phyloP scores from a whole-genome alignment of 192 early-diverging fungal genomes.

The Gonapodya sp. region DNA sequence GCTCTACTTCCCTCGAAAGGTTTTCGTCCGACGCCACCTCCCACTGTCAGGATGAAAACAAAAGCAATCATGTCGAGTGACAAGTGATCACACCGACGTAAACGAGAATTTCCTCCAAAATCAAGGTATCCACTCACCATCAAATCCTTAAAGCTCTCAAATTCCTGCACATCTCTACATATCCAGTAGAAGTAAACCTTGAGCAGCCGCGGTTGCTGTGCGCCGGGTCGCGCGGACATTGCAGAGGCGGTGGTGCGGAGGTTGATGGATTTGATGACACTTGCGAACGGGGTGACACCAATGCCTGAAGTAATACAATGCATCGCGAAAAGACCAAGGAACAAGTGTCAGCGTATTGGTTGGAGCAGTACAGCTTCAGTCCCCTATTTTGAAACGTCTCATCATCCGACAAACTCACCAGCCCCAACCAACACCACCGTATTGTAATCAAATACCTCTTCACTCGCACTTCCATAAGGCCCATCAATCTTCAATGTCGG shows the following conservation, averaged over 20 bases:
- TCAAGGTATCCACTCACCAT: constrained; percentile 38
- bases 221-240: constrained; percentile 22
- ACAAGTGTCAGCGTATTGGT: too few relatives aligned
- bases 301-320: too few relatives aligned
- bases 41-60: background rate
- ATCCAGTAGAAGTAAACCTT: constrained; percentile 78
- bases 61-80: background rate
- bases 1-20: constrained; percentile 25
- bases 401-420: constrained; percentile 31
- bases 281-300: constrained; percentile 67
- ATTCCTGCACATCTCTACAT: constrained; percentile 62
- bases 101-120: too few relatives aligned
- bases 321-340: too few relatives aligned
- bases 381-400: too few relatives aligned
- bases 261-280: constrained; percentile 63
- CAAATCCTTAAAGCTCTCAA: constrained; percentile 83
- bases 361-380: too few relatives aligned
- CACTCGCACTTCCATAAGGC: constrained; percentile 66
- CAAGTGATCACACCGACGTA: too few relatives aligned
- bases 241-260: constrained; percentile 39
- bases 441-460: constrained; percentile 77
- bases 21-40: constrained; percentile 7
- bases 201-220: constrained; percentile 32
- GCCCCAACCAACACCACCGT: constrained; percentile 67
- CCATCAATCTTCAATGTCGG: constrained; percentile 69